Evolutionary conservation across 177 flowering plant genomes (phyloP).

Genomic region (Telopea speciosissima): DNA sequence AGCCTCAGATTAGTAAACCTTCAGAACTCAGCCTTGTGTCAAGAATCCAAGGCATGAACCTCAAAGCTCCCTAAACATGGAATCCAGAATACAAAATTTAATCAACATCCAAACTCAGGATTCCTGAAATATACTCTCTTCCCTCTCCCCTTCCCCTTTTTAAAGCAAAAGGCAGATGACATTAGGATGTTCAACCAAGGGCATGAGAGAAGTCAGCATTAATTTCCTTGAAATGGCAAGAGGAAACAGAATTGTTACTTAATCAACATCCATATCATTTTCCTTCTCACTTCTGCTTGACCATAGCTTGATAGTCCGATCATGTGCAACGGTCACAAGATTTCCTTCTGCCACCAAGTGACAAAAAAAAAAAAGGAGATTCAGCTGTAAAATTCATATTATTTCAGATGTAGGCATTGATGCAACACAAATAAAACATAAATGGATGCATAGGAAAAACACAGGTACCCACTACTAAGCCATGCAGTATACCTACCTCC

Average conservation of each 20-base stretch:
- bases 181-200: not conserved
- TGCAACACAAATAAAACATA: not conserved
- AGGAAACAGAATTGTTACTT: not conserved
- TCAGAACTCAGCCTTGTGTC: too few relatives aligned
- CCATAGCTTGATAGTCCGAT: slow-evolving; percentile 89
- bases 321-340: slow-evolving; percentile 80
- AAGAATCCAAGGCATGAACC: too few relatives aligned
- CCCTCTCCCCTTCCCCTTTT: not conserved
- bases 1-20: too few relatives aligned
- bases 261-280: slow-evolving; percentile 64
- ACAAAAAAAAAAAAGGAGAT: not conserved
- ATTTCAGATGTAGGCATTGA: not conserved
- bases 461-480: not conserved
- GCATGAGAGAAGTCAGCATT: not conserved
- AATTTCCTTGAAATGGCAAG: not conserved
- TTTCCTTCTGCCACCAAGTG: slow-evolving; percentile 52
- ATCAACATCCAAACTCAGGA: too few relatives aligned
- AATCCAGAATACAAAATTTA: too few relatives aligned
- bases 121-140: too few relatives aligned
- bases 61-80: too few relatives aligned
- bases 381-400: not conserved
- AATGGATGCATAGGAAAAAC: not conserved
- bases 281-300: slow-evolving; percentile 39
- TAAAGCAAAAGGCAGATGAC: not conserved
- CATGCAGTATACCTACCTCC: not conserved